These are phyloP conservation scores for Neopestalotiopsis rosae DNA, from an alignment of 2,329 filamentous ascomycete species.

Conservation along the genomic window DNA sequence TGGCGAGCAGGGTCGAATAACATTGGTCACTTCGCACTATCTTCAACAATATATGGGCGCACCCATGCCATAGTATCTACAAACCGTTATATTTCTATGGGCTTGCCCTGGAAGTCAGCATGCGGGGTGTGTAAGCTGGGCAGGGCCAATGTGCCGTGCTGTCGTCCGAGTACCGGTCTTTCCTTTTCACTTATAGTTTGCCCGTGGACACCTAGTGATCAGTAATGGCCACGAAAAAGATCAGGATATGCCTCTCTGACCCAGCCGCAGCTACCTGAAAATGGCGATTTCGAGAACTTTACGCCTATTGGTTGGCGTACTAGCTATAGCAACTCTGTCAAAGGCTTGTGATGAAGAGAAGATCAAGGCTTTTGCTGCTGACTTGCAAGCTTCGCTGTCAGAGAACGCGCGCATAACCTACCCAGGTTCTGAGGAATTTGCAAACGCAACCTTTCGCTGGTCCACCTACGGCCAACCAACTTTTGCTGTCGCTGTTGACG, in stretches of 20 bases:
- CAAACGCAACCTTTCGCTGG: conserved; percentile 35
- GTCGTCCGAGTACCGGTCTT: not conserved
- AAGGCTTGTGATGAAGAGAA: not conserved
- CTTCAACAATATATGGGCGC: not conserved
- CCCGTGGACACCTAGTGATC: not conserved
- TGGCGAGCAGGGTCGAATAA: not conserved
- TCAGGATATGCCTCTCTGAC: not conserved
- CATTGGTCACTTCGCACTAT: not conserved
- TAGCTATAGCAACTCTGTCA: not conserved
- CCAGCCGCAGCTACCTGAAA: not conserved
- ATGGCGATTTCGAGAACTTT: not conserved
- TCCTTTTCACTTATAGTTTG: not conserved
- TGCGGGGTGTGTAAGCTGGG: not conserved
- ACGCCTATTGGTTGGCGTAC: not conserved
- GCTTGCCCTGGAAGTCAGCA: not conserved
- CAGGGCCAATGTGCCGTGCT: not conserved
- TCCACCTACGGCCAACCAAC: conserved; percentile 36
- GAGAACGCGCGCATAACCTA: conserved; percentile 32
- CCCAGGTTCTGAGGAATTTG: conserved; percentile 35
- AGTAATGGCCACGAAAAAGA: not conserved
- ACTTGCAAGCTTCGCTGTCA: conserved; percentile 25
- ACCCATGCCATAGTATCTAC: not conserved
- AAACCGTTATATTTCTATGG: not conserved
- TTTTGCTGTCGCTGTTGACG: conserved; percentile 40
- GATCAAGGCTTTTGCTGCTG: conserved; percentile 3